These are phyloP conservation scores for Leishmania mexicana DNA, from an alignment of 208 protist genomes.

Conservation along the genomic window DNA sequence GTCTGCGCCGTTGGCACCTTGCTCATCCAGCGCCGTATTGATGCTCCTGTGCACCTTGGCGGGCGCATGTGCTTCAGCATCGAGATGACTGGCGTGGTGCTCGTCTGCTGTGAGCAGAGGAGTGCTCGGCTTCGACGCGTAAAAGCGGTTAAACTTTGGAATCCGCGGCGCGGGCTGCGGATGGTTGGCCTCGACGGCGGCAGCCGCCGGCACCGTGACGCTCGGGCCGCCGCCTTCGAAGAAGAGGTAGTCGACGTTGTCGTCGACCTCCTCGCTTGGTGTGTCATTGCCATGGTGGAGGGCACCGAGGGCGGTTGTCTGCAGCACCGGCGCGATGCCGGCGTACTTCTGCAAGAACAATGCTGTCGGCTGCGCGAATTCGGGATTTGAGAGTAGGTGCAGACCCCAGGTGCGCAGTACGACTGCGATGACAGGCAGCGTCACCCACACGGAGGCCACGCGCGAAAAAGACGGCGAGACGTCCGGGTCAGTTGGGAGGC, in stretches of 20 bases:
- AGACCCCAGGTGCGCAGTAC: conserved; percentile 65
- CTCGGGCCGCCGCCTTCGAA: conserved; percentile 20
- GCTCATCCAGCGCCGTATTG: conserved; percentile 1
- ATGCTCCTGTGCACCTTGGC: conserved; percentile 1
- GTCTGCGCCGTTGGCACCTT: neutral
- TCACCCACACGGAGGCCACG: conserved; percentile 67
- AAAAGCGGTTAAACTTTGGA: conserved; percentile 47
- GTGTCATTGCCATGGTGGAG: conserved; percentile 25
- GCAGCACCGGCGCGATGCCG: conserved; percentile 61
- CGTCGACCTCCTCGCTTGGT: conserved; percentile 20
- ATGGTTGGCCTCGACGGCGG: neutral
- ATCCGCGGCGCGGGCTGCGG: conserved; percentile 27
- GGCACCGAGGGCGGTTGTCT: conserved; percentile 37
- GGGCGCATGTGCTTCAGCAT: conserved; percentile 1
- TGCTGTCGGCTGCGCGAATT: conserved; percentile 65
- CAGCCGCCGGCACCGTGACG: neutral
- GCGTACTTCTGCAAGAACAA: conserved; percentile 72
- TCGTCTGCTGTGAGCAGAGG: neutral
- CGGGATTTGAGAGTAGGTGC: conserved; percentile 64
- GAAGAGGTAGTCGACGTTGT: conserved; percentile 26
- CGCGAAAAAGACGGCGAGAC: conserved; percentile 43
- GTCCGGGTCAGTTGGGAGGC: conserved; percentile 27
- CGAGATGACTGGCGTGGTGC: neutral
- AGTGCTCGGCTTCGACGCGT: conserved; percentile 28
- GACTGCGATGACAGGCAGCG: conserved; percentile 47